Evolutionary conservation across 345 rosid genomes (phyloP), one percentile per base, ranked within the genome.

Genomic region (Gossypium australe): DNA sequence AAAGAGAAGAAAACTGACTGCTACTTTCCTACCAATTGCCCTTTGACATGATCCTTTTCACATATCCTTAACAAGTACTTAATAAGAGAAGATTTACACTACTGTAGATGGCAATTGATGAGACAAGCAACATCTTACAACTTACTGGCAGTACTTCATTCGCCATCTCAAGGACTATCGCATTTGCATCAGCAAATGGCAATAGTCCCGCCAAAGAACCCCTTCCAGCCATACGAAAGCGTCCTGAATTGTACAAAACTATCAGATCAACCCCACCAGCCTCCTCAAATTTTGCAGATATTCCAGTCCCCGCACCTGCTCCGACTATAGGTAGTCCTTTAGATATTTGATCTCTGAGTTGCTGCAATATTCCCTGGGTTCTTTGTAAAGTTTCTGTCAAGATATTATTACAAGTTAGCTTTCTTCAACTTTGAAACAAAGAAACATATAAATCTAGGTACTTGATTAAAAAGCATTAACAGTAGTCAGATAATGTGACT

Each of bases 271-370:
- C 97, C 27, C 97, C 97, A 75, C 98, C 98, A 77, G 97, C 97
- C 85, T 94, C 98, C 83, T 94, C 98, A 80, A 92, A 94, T 86
- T 92, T 92, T 51, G 98, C 97, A 27, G 97, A 94, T 85, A 94
- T 94, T 76, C 98, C 98, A 5, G 98, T 94, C 75, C 97, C 97
- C 69, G 98, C 97, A 79, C 98, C 98, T 80, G 94, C 98, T 67
- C 98, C 98, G 6, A 94, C 89, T 75, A 94, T 91, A 45, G 98
- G 90, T 76, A 85, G 78, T 59, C 94, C 94, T 78, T 82, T 85
- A 75, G 83, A 79, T 60, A 90, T 87, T 79, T 87, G 95, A 78
- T 84, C 89, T 82, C 84, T 88, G 55, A 94, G 84, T 67, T 82
- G 81, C 81, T 85, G 87, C 84, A 92, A 80, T 73, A 87, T 90